phyloP scores from a whole-genome alignment of 2,329 filamentous ascomycete species.

The Monosporascus sp. region DNA sequence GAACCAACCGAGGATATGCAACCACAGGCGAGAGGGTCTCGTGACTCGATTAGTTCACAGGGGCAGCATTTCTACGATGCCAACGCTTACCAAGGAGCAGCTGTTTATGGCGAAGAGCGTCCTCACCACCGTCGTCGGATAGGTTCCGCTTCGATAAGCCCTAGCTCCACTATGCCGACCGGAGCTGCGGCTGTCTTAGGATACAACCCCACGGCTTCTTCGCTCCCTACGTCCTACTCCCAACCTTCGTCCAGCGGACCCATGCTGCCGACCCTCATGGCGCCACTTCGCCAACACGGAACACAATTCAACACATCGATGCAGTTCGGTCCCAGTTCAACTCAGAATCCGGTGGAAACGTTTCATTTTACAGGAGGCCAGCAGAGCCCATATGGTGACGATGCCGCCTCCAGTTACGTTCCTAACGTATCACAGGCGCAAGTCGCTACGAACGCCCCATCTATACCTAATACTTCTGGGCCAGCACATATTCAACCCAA shows the following conservation, averaged over 20 bases:
- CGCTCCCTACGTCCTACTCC: background rate
- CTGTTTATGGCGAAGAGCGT: background rate
- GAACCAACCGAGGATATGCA: background rate
- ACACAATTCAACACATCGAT: background rate
- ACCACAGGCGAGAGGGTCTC: background rate
- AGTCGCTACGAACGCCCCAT: background rate
- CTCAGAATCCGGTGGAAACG: background rate
- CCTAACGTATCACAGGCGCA: background rate
- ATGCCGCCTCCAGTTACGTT: background rate
- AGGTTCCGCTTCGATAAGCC: background rate
- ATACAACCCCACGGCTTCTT: background rate
- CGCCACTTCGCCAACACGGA: background rate
- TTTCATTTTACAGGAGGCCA: background rate
- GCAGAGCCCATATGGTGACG: background rate
- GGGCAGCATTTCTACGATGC: background rate
- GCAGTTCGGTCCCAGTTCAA: background rate
- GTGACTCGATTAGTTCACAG: background rate
- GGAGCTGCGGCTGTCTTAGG: background rate
- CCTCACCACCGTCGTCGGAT: background rate
- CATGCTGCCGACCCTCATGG: background rate
- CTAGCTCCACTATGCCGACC: background rate
- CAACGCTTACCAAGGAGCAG: background rate
- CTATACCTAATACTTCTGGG: background rate
- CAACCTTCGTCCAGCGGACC: background rate
- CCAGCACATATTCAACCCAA: background rate